Base-by-base conservation (phyloP, 371 early-diverging fungal genomes). In the Mortierella sp. region DNA sequence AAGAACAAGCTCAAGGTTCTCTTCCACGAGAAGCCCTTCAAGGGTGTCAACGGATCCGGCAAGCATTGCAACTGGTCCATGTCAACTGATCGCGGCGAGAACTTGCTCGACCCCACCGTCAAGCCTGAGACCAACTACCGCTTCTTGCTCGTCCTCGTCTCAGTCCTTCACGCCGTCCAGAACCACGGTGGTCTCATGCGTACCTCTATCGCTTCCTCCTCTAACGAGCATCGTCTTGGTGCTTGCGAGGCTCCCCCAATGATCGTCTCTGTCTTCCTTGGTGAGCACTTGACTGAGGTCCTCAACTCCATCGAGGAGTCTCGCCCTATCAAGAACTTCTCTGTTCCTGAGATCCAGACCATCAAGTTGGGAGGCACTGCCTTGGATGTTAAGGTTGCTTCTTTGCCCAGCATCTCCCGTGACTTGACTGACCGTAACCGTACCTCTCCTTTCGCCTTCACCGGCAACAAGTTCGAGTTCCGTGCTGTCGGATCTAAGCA, bases 391-490 rank as follows among this genome's bases (percentile, higher is more conserved):
- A 97, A 97, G 93, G 95, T 97, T 43, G 90, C 96, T 34, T 91
- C 93, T 12, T 88, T 99, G 55, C 98, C 99, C 66, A 86, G 85
- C 76, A 96, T 99, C 81, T 85, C 94, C 29, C 96, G 97, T 86
- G 99, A 99, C 84, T 85, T 97, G 84, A 97, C 98, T 17, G 99
- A 99, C 86, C 95, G 99, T 84, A 99, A 99, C 93, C 94, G 98
- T 77, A 99, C 99, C 34, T 97, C 97, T 58, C 97, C 99, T 34
- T 97, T 99, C 77, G 99, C 99, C 69, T 99, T 98, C 89, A 99
- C 98, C 65, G 98, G 98, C 65, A 97, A 99, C 95, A 99, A 99
- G 91, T 97, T 99, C 81, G 99, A 99, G 88, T 99, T 98, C 96
- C 95, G 99, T 87, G 97, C 98, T 70, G 98, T 98, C 58, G 99